A percentile compares a stretch with the other conserved stretches of the same genome.
phyloP scores from a whole-genome alignment of 352 stramenopile genomes.

The Globisporangium cystogenes region DNA sequence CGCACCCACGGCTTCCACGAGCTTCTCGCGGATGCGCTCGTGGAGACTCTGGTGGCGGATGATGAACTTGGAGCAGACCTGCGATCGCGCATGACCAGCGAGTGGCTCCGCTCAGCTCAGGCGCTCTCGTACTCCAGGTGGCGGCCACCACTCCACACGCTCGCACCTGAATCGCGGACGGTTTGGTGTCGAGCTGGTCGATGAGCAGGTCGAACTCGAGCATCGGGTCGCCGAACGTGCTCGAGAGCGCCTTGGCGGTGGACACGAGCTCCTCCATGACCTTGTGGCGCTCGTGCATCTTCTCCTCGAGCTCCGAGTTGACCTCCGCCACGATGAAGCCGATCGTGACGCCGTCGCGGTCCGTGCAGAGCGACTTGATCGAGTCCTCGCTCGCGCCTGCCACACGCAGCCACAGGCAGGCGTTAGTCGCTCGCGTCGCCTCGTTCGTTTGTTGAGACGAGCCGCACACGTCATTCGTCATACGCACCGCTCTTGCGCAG shows the following conservation, averaged over 20 bases:
- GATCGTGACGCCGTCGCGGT: conserved; percentile 80
- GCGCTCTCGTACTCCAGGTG: too few species aligned
- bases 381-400: conserved; percentile 70
- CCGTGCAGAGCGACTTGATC: conserved; percentile 81
- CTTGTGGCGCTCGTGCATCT: conserved; percentile 65
- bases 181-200: conserved; percentile 81
- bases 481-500: conserved; percentile 71
- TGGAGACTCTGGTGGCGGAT: conserved; percentile 72
- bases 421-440: too few species aligned
- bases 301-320: conserved; percentile 80
- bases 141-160: neutral
- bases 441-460: too few species aligned
- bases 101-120: too few species aligned
- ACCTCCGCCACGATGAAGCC: conserved; percentile 86
- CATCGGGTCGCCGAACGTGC: conserved; percentile 78
- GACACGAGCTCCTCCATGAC: conserved; percentile 77
- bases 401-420: neutral
- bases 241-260: conserved; percentile 69
- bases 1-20: conserved; percentile 53
- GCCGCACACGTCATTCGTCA: neutral
- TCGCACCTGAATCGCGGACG: conserved; percentile 76
- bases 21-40: conserved; percentile 60
- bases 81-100: conserved; percentile 5
- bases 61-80: conserved; percentile 85
- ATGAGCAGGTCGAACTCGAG: conserved; percentile 83